Base-by-base conservation (phyloP, 805 yeast genomes). In the Isabelozyma rhagii region DNA sequence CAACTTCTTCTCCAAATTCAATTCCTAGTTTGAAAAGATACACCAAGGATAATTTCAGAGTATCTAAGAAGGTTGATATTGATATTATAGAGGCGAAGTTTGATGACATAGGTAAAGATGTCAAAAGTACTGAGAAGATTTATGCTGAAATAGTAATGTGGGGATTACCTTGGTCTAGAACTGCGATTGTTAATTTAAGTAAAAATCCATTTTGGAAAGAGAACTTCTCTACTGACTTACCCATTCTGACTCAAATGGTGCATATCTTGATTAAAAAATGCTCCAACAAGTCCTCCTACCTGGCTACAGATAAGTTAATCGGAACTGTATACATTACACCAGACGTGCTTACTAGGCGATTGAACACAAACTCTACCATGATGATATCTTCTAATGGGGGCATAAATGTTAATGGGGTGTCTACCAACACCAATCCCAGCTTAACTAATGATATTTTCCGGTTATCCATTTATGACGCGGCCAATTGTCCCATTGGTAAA, bases 161-260 rank as follows among this genome's bases (percentile, higher is more conserved):
- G 86, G 84, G 81, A 15, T 74, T 81, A 44, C 82, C 86, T 0
- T 87, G 93, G 89, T 89, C 87, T 39, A 73, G 90, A 55, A 89
- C 97, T 0, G 84, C 91, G 2, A 72, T 81, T 6, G 85, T 85
- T 0, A 69, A 73, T 38, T 70, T 78, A 43, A 56, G 65, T 0
- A 47, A 48, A 3, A 75, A 77, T 48, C 92, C 96, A 1, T 89
- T 89, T 61, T 92, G 97, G 94, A 82, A 91, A 60, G 97, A 92
- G 59, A 81, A 76, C 43, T 87, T 88, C 60, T 68, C 77, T 1
- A 69, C 87, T n/a, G 81, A 83, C 46, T 69, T 84, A 41, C 85
- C 88, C 0, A 70, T 80, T 6, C 69, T 75, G 43, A 81, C 83
- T 3, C 80, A 75, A 58, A 75, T 72, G 61, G 72, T 82, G 55